Conservation (phyloP, 129 eudicot species). For the Pseudognaphalium luteoalbum region DNA sequence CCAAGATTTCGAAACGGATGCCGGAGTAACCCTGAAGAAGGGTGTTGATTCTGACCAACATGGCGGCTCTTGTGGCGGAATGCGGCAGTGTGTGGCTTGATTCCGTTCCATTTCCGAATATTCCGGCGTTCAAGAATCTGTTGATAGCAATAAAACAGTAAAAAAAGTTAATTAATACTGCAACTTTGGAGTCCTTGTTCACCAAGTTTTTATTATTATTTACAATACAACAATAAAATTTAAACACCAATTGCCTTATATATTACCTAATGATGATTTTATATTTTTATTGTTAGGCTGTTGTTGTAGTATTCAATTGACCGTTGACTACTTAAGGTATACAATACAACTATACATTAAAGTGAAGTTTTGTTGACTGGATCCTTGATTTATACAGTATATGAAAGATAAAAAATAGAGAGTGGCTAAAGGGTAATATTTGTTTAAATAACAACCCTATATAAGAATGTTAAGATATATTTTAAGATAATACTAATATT, state of each 20-base stretch:
- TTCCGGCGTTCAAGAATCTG: constrained; percentile 86
- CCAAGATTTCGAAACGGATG: constrained; percentile 70
- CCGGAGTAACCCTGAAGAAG: constrained; percentile 87
- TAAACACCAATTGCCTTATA: too few relatives aligned
- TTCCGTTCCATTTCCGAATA: constrained; percentile 76
- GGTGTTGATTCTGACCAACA: constrained; percentile 82
- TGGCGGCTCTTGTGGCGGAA: constrained; percentile 75
- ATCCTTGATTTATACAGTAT: too few relatives aligned
- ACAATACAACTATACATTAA: too few relatives aligned
- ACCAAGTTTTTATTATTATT: not conserved
- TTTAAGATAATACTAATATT: not conserved
- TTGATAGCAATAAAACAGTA: not conserved
- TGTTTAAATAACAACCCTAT: not conserved
- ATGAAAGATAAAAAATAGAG: not conserved
- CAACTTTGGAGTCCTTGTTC: not conserved
- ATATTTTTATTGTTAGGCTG: not conserved
- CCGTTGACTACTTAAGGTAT: not conserved
- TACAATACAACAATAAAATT: not conserved
- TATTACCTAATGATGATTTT: constrained; percentile 37
- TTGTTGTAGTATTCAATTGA: too few relatives aligned
- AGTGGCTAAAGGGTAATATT: too few relatives aligned
- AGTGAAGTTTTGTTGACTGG: too few relatives aligned
- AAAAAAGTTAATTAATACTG: too few relatives aligned
- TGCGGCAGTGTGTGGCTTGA: constrained; percentile 59
- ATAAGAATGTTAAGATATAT: not conserved